Percentiles rank a stretch among this genome's conserved stretches.
phyloP scores from a whole-genome alignment of 768 basidiomycete species.

The Pleurotus eryngii region DNA sequence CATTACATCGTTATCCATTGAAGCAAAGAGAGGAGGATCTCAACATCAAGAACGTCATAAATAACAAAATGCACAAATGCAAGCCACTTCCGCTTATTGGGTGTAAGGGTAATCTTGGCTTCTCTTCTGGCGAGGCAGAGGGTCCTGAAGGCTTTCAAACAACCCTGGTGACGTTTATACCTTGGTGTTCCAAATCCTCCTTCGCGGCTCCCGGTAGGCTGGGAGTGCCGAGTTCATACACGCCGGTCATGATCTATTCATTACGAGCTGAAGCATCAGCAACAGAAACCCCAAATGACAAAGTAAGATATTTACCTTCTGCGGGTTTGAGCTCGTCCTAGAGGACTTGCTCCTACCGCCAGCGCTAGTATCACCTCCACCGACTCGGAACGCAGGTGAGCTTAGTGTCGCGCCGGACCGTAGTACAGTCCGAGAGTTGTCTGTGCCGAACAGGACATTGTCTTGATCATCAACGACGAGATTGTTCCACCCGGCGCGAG shows the following conservation, averaged over 20 bases:
- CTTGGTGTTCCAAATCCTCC: background rate
- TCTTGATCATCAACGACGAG: background rate
- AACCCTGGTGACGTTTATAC: constrained; percentile 1
- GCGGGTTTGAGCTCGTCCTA: background rate
- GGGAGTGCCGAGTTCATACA: constrained; percentile 2
- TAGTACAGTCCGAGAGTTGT: background rate
- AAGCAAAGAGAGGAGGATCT: no score
- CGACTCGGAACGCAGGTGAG: background rate
- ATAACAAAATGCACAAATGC: background rate
- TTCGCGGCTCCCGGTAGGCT: background rate
- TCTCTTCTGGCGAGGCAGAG: background rate
- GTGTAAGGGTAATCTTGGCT: background rate
- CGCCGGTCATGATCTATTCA: constrained; percentile 4
- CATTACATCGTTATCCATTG: no score
- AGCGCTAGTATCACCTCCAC: background rate
- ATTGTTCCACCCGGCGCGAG: constrained; percentile 9
- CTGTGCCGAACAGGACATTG: constrained; percentile 3
- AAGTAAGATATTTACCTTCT: background rate
- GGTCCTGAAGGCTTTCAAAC: constrained; percentile 3
- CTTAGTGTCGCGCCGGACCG: background rate
- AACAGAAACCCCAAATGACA: background rate
- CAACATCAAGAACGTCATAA: background rate
- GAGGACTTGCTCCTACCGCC: background rate
- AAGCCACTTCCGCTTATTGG: background rate
- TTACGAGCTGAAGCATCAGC: background rate